Conservation (phyloP, 2,329 filamentous ascomycete species). For the Mariannaea elegans region DNA sequence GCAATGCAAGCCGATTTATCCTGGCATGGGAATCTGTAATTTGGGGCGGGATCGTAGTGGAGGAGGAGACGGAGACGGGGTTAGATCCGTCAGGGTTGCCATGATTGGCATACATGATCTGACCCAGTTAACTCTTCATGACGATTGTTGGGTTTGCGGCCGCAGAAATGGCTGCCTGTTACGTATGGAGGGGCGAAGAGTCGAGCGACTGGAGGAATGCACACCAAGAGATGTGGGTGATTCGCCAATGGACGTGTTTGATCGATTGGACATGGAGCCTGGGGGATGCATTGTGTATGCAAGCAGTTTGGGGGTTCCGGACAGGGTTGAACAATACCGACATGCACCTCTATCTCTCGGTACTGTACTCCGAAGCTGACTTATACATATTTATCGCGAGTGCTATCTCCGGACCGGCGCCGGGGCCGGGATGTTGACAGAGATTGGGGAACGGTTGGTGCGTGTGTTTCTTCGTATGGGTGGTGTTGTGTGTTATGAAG, state of each 20-base stretch:
- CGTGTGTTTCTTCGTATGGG: conserved; percentile 4
- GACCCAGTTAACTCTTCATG: neutral
- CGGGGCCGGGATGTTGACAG: conserved; percentile 14
- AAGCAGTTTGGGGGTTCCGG: conserved; percentile 6
- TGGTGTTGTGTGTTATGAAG: neutral
- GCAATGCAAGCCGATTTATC: conserved; percentile 17
- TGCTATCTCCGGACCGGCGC: conserved; percentile 21
- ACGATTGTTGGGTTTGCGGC: conserved; percentile 5
- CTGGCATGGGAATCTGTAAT: neutral
- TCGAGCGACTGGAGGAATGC: conserved; percentile 1
- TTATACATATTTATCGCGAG: conserved; percentile 1
- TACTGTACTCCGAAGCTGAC: neutral
- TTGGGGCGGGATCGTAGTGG: conserved; percentile 3
- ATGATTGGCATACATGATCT: neutral
- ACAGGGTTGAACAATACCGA: conserved; percentile 13
- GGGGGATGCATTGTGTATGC: conserved; percentile 12
- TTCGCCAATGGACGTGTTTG: conserved; percentile 13
- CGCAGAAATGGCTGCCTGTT: conserved; percentile 15
- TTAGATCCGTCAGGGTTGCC: neutral
- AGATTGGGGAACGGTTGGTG: conserved; percentile 10
- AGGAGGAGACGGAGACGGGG: neutral
- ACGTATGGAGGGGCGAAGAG: conserved; percentile 9
- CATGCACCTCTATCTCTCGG: conserved; percentile 15
- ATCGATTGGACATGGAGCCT: neutral
- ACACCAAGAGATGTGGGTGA: conserved; percentile 1